Conservation (phyloP, 208 protist genomes). For the Acanthamoeba castellanii region DNA sequence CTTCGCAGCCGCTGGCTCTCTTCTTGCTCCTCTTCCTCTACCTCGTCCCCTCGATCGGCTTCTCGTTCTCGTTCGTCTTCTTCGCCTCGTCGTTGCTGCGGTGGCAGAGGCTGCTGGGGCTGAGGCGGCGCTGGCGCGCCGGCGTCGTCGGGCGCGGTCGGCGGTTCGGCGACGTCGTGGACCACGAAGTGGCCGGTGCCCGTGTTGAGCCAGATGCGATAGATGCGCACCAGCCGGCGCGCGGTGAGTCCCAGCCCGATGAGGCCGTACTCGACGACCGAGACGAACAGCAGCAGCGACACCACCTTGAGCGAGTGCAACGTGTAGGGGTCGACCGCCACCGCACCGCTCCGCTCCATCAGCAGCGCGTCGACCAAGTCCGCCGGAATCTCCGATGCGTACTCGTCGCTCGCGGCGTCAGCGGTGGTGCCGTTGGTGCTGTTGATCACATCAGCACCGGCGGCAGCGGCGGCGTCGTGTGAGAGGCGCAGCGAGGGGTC, state of each 20-base stretch:
- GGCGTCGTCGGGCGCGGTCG: no score
- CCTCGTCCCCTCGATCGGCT: neutral
- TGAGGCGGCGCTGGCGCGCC: no score
- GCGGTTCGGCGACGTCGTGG: constrained; percentile 11
- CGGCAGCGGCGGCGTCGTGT: neutral
- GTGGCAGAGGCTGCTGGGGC: neutral
- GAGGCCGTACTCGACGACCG: neutral
- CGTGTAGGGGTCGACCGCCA: neutral
- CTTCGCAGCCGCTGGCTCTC: no score
- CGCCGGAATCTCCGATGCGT: neutral
- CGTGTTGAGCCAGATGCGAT: constrained; percentile 53
- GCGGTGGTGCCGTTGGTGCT: neutral
- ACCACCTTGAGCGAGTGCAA: constrained; percentile 10
- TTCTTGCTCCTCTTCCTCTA: no score
- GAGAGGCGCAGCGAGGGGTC: neutral
- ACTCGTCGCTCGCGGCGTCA: neutral
- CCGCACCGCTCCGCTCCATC: neutral
- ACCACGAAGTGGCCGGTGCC: constrained; percentile 52
- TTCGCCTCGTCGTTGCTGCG: neutral
- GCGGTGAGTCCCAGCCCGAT: constrained; percentile 29
- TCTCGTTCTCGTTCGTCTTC: neutral
- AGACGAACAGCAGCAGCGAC: neutral
- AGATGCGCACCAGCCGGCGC: neutral
- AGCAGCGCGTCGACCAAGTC: neutral
- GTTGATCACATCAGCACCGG: neutral